phyloP scores from a whole-genome alignment of 2,329 filamentous ascomycete species.

The Pseudogymnoascus sp. region DNA sequence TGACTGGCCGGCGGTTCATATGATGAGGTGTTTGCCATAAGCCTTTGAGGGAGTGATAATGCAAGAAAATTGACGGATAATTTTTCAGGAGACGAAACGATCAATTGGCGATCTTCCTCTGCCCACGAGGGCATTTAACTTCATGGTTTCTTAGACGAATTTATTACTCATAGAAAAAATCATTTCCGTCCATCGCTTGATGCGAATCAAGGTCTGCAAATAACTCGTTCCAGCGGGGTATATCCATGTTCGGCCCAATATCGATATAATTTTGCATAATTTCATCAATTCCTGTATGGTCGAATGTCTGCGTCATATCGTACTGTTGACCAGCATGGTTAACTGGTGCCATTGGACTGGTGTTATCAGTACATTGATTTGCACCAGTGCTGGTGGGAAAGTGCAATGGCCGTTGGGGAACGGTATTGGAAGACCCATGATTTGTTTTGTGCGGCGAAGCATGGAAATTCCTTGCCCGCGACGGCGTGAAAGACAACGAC shows the following conservation, averaged over 20 bases:
- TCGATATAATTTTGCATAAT: slow-evolving; percentile 7
- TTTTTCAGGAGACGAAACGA: background rate
- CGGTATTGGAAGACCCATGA: background rate
- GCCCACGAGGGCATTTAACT: background rate
- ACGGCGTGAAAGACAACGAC: background rate
- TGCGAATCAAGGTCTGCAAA: slow-evolving; percentile 7
- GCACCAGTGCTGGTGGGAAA: background rate
- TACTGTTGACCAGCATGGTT: background rate
- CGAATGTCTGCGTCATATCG: background rate
- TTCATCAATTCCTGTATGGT: background rate
- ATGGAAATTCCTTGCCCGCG: background rate
- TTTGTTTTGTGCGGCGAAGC: background rate
- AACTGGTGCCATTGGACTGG: background rate
- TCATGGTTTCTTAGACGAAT: background rate
- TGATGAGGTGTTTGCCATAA: background rate
- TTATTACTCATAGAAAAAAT: slow-evolving; percentile 1
- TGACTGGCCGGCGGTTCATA: background rate
- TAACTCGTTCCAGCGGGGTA: slow-evolving; percentile 1
- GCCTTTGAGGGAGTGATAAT: background rate
- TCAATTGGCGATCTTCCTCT: background rate
- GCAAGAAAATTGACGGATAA: background rate
- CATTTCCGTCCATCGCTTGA: background rate
- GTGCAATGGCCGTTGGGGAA: background rate
- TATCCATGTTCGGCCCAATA: slow-evolving; percentile 2
- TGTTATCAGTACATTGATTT: background rate